Conservation (phyloP, 1,139 yeast genomes). For the Komagataea norvegica region DNA sequence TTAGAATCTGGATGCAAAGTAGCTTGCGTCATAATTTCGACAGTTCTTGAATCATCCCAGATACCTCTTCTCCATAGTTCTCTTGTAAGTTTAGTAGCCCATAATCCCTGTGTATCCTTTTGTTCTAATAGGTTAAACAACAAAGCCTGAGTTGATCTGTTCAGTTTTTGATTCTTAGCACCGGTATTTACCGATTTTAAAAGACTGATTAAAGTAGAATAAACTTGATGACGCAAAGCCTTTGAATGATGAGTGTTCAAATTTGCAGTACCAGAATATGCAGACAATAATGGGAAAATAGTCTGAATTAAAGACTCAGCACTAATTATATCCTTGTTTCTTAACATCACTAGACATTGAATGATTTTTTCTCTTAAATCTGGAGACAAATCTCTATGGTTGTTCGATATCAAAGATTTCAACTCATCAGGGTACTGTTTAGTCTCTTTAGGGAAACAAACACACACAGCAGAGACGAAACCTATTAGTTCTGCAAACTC, state of each 20-base stretch:
- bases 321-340: constrained; percentile 78
- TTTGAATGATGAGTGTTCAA: constrained; percentile 73
- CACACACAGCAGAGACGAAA: constrained; percentile 86
- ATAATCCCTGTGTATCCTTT: constrained; percentile 75
- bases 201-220: constrained; percentile 69
- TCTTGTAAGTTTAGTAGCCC: constrained; percentile 95
- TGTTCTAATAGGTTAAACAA: constrained; percentile 80
- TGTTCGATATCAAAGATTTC: constrained; percentile 58
- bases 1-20: constrained; percentile 83
- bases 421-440: constrained; percentile 78
- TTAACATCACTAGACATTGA: constrained; percentile 81
- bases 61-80: constrained; percentile 96
- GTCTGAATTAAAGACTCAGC: constrained; percentile 82
- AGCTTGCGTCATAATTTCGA: constrained; percentile 95
- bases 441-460: constrained; percentile 87
- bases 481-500: constrained; percentile 85
- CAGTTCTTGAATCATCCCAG: constrained; percentile 96
- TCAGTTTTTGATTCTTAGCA: constrained; percentile 79
- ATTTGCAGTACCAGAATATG: constrained; percentile 47
- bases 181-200: constrained; percentile 82
- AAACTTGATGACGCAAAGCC: constrained; percentile 76
- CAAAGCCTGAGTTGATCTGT: constrained; percentile 85
- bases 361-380: constrained; percentile 88
- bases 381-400: constrained; percentile 78
- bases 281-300: constrained; percentile 74